A percentile compares a stretch with the other conserved stretches of the same genome.
phyloP scores from a whole-genome alignment of 1,139 yeast genomes.

The Tardiomyces blankii region DNA sequence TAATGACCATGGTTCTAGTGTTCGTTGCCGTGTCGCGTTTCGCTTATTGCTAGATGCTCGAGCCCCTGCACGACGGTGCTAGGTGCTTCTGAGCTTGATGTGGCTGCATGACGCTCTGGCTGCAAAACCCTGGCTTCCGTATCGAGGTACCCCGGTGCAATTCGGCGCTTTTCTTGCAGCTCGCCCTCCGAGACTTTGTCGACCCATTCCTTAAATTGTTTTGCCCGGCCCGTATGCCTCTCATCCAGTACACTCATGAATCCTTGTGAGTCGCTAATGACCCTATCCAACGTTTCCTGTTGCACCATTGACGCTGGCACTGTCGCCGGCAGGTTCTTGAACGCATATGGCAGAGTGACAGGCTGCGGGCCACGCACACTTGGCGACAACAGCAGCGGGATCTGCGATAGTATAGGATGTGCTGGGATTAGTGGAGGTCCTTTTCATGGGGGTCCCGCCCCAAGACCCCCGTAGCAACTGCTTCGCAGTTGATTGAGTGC shows the following conservation, averaged over 20 bases:
- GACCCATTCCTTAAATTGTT: constrained; percentile 26
- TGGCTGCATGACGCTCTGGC: not conserved
- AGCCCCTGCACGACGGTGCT: constrained; percentile 1
- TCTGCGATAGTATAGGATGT: not conserved
- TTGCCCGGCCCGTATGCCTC: constrained; percentile 18
- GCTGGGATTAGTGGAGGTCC: not conserved
- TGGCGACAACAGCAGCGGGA: not conserved
- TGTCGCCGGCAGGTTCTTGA: not conserved
- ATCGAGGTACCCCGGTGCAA: constrained; percentile 37
- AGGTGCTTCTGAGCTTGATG: not conserved
- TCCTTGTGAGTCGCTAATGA: constrained; percentile 6
- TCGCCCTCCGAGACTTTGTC: constrained; percentile 15
- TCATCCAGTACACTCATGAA: constrained; percentile 16
- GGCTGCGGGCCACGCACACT: not conserved
- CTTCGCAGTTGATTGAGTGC: no score
- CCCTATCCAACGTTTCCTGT: not conserved
- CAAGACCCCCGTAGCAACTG: no score
- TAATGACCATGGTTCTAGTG: no score
- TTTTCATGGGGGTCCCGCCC: no score
- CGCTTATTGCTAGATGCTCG: not conserved
- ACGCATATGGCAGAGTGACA: not conserved
- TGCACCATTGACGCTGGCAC: not conserved
- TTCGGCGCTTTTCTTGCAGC: constrained; percentile 21
- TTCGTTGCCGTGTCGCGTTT: not conserved
- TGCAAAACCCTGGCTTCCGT: not conserved